A percentile compares a stretch with the other conserved stretches of the same genome.
Evolutionary conservation across 23 red algal species (phyloP).

Genomic region (Gracilaria gracilis): DNA sequence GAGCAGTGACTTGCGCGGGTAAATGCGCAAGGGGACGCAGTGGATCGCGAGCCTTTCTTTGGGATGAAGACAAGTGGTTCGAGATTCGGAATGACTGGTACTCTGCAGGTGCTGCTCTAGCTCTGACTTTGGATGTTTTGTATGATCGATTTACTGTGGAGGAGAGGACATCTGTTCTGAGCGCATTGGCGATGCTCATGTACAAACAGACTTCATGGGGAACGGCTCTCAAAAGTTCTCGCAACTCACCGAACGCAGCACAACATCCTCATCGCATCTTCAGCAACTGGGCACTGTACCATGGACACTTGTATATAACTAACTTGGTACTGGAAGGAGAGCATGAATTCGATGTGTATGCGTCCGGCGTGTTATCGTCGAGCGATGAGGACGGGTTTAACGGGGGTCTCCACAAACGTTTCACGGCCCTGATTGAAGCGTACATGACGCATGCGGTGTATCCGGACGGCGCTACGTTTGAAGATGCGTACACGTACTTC

Average conservation of each 20-base stretch:
- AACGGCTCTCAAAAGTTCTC: not conserved
- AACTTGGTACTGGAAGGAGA: conserved; percentile 52
- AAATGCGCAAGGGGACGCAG: conserved; percentile 5
- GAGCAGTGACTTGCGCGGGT: conserved; percentile 22
- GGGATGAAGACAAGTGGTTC: conserved; percentile 28
- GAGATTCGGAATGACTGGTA: conserved; percentile 51
- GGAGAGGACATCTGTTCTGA: not conserved
- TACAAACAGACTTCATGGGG: conserved; percentile 54
- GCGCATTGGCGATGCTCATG: conserved; percentile 48
- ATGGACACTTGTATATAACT: conserved; percentile 55
- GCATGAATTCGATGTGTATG: conserved; percentile 35
- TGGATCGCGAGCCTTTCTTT: not conserved
- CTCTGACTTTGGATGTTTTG: conserved; percentile 48
- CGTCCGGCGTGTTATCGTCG: conserved; percentile 27
- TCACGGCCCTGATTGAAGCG: conserved; percentile 30
- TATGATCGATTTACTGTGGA: conserved; percentile 9
- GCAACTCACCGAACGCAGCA: conserved; percentile 43
- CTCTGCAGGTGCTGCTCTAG: conserved; percentile 7
- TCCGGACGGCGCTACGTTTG: conserved; percentile 60
- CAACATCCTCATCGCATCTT: conserved; percentile 66
- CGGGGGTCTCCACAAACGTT: conserved; percentile 12
- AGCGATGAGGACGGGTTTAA: conserved; percentile 44
- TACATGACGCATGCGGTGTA: conserved; percentile 57
- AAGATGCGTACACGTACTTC: conserved; percentile 67
- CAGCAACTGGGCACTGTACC: conserved; percentile 63